These are phyloP conservation scores for Cladosporium oxysporum DNA, from an alignment of 2,329 filamentous ascomycete species.

Conservation along the genomic window DNA sequence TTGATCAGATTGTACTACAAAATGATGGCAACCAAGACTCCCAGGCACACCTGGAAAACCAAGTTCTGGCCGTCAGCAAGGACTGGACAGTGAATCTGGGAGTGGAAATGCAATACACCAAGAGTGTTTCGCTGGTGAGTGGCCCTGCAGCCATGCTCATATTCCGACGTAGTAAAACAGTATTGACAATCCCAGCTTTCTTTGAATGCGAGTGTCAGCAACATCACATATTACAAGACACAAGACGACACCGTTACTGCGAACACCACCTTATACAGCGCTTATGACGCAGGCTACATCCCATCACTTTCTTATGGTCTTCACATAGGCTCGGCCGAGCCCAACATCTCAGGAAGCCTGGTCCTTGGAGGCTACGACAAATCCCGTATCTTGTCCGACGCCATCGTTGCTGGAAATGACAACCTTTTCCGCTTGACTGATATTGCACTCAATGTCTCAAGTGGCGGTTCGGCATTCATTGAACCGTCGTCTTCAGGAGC, in stretches of 20 bases:
- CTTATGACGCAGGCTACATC: constrained; percentile 22
- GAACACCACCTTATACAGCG: constrained; percentile 19
- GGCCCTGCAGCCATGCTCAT: neutral
- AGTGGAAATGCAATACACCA: constrained; percentile 19
- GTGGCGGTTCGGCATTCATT: constrained; percentile 44
- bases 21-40: neutral
- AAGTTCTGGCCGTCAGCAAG: constrained; percentile 18
- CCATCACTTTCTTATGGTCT: constrained; percentile 25
- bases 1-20: constrained; percentile 16
- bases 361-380: constrained; percentile 28
- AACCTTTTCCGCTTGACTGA: constrained; percentile 38
- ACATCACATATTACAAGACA: constrained; percentile 11
- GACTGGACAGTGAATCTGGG: constrained; percentile 20
- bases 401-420: constrained; percentile 20
- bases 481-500: constrained; percentile 25
- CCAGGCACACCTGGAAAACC: constrained; percentile 4
- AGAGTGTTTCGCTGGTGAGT: constrained; percentile 23
- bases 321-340: constrained; percentile 23
- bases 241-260: constrained; percentile 6
- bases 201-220: constrained; percentile 16
- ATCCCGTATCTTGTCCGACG: constrained; percentile 21
- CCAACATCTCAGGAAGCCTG: constrained; percentile 21
- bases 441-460: constrained; percentile 45
- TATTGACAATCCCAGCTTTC: constrained; percentile 22
- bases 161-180: neutral